A percentile compares a stretch with the other conserved stretches of the same genome.
Conservation (phyloP, 2,329 filamentous ascomycete species). For the Mollisiaceae sp. region DNA sequence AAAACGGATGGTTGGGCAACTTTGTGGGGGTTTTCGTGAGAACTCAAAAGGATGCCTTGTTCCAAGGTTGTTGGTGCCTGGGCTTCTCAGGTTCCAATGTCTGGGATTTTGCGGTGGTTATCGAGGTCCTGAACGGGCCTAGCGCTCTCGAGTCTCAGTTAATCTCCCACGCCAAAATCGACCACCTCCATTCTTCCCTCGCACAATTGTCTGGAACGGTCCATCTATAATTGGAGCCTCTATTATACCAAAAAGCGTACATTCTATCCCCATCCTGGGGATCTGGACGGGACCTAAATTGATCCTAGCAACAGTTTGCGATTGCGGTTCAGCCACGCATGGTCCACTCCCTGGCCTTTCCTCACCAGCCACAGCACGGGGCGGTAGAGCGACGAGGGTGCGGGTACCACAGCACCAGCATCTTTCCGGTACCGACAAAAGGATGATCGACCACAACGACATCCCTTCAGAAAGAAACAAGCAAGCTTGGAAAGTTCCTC, state of each 20-base stretch:
- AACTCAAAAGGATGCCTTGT: slow-evolving; percentile 2
- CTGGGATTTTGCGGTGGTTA: background rate
- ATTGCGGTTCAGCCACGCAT: background rate
- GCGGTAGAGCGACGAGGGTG: background rate
- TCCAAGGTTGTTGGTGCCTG: background rate
- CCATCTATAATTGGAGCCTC: background rate
- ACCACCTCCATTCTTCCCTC: background rate
- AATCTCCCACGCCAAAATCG: background rate
- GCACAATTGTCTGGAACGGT: background rate
- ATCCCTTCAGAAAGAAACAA: slow-evolving; percentile 6
- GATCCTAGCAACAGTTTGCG: slow-evolving; percentile 3
- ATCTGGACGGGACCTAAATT: background rate
- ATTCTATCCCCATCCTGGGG: background rate
- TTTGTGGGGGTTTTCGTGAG: background rate
- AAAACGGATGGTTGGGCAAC: background rate
- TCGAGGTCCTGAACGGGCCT: background rate
- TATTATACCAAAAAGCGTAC: background rate
- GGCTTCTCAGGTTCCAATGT: background rate
- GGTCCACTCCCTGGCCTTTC: background rate
- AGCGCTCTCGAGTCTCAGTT: background rate
- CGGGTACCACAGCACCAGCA: background rate
- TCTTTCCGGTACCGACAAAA: slow-evolving; percentile 16
- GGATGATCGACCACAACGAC: slow-evolving; percentile 7
- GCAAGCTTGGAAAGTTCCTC: slow-evolving; percentile 2
- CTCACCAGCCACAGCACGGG: slow-evolving; percentile 5